Conservation (phyloP, 805 yeast genomes). For the Schizosaccharomyces japonicus region DNA sequence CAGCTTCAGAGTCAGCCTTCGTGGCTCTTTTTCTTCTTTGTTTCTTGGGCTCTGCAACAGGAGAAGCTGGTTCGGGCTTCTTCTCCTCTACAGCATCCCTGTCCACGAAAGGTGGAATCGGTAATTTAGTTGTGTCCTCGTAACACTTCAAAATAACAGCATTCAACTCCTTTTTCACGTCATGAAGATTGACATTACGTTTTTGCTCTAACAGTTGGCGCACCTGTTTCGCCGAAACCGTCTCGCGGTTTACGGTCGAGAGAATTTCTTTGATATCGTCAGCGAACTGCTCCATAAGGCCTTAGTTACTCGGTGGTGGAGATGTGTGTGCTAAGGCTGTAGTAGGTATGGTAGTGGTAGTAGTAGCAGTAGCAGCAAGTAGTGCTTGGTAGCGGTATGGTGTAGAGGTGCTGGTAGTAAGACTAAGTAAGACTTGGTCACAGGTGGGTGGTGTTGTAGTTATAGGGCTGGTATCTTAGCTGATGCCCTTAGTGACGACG, state of each 20-base stretch:
- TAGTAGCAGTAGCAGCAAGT: too few relatives aligned
- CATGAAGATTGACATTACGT: neutral
- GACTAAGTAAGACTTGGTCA: too few relatives aligned
- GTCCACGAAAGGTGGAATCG: neutral
- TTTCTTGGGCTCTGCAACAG: neutral
- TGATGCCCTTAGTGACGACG: too few relatives aligned
- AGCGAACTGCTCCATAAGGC: neutral
- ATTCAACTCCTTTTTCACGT: neutral
- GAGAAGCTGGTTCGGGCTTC: neutral
- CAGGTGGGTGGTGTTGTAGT: too few relatives aligned
- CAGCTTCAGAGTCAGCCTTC: neutral
- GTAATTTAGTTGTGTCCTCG: neutral
- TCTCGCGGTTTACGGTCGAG: neutral
- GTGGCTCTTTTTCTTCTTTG: neutral
- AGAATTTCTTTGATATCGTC: neutral
- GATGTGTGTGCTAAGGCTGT: too few relatives aligned
- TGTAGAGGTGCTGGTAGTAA: too few relatives aligned
- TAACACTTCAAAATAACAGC: neutral
- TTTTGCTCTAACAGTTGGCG: neutral
- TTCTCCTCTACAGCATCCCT: neutral
- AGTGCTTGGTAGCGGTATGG: too few relatives aligned
- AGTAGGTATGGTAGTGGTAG: too few relatives aligned
- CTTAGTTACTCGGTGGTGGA: too few relatives aligned
- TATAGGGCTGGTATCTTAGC: too few relatives aligned
- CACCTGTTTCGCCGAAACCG: slow-evolving; percentile 1